phyloP scores from a whole-genome alignment of 352 stramenopile genomes.

The Globisporangium megalacanthum region DNA sequence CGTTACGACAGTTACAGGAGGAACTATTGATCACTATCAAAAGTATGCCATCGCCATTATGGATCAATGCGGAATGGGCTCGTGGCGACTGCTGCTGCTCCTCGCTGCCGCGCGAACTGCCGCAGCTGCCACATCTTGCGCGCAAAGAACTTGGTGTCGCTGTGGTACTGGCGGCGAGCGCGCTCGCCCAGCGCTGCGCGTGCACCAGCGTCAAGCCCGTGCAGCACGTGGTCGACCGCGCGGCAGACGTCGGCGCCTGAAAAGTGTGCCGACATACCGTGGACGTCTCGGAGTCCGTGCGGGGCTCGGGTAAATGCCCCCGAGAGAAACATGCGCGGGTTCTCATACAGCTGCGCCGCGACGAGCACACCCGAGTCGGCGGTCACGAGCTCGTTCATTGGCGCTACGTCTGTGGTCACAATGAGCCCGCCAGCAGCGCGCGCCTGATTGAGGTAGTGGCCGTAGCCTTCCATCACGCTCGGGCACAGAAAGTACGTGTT shows the following conservation, averaged over 20 bases:
- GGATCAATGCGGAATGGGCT: too few species aligned
- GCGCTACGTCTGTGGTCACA: constrained; percentile 42
- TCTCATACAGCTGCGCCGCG: background rate
- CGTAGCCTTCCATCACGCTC: constrained; percentile 49
- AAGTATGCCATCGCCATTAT: too few species aligned
- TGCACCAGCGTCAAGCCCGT: constrained; percentile 27
- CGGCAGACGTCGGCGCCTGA: constrained; percentile 28
- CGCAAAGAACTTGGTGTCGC: constrained; percentile 59
- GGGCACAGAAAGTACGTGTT: constrained; percentile 42
- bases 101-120: constrained; percentile 17
- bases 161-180: constrained; percentile 53
- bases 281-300: constrained; percentile 27
- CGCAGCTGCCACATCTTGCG: constrained; percentile 46
- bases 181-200: constrained; percentile 1
- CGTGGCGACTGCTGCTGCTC: too few species aligned
- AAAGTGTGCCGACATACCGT: constrained; percentile 40
- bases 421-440: constrained; percentile 37
- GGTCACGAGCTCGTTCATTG: constrained; percentile 56
- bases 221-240: constrained; percentile 30
- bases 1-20: too few species aligned
- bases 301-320: constrained; percentile 30
- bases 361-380: constrained; percentile 35
- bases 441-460: constrained; percentile 66
- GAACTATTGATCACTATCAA: too few species aligned
- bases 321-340: constrained; percentile 4